Evolutionary conservation across 345 rosid species (phyloP), one percentile per base, ranked within the genome.

Genomic region (Ceriops tagal): DNA sequence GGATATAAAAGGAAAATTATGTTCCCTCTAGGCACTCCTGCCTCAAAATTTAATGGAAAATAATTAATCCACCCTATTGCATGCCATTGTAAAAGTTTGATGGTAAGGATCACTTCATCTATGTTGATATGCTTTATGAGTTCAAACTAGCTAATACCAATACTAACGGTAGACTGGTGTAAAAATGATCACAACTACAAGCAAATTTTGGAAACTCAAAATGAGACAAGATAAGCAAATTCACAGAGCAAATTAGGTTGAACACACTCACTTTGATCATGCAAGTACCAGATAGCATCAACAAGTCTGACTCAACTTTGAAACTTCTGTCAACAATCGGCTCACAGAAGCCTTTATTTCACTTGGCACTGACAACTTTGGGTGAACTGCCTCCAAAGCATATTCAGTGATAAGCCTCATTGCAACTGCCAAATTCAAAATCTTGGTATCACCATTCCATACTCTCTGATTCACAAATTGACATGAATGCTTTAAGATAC

Each of bases 341-440:
- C 66, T 68, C 62, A 82, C 82, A 2, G 92, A 82, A 74, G 65
- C 84, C 74, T 80, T 84, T 57, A 90, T 71, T 62, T 87, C 93
- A 66, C 77, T 73, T 20, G 93, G 85, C 62, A 86, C 82, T 27
- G 57, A 66, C 73, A 90, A 76, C 35, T 80, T 62, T 0, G 85
- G 80, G 67, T 82, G 85, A 20, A 82, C 83, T 21, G 53, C 74
- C 65, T 84, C 92, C 80, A 89, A 39, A 26, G 88, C 84, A 71
- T 92, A 90, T 57, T 76, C 57, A 15, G 75, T 64, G 75, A 85
- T 79, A 59, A 86, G 77, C 82, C 83, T 85, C 97, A 92, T 79
- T 30, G 86, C 88, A 63, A 37, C 79, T 61, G 76, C 78, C 71
- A 92, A 74, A 65, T 75, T 78, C 69, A 92, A 71, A 75, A 35